A percentile compares a stretch with the other conserved stretches of the same genome.
Conservation (phyloP, 202 grass and related monocot genomes). For the Digitaria exilis region DNA sequence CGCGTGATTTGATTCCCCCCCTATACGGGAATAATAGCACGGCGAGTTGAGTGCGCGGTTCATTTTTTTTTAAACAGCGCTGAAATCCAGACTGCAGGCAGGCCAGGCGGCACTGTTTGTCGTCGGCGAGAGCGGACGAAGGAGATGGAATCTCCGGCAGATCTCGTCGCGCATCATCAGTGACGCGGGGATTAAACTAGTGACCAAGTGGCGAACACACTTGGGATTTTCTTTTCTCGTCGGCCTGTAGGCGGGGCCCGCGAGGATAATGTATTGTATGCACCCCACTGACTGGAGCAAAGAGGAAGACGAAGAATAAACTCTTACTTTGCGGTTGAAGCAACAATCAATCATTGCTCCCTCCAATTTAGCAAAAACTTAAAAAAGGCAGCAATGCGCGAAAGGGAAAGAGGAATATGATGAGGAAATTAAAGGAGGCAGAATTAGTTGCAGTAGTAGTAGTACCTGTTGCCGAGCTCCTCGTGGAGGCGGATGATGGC, state of each 20-base stretch:
- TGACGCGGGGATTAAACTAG: conserved; percentile 35
- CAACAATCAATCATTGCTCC: conserved; percentile 35
- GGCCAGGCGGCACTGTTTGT: neutral
- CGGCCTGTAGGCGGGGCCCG: conserved; percentile 19
- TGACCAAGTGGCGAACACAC: conserved; percentile 39
- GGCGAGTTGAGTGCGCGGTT: too few relatives aligned
- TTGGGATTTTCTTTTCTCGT: conserved; percentile 9
- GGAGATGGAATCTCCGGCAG: conserved; percentile 46
- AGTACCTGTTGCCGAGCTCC: conserved; percentile 80
- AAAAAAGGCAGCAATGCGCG: neutral
- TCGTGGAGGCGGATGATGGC: conserved; percentile 75
- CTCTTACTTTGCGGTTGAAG: conserved; percentile 16
- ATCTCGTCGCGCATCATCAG: conserved; percentile 50
- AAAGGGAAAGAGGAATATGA: conserved; percentile 5
- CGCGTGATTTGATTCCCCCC: conserved; percentile 45
- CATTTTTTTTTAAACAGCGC: conserved; percentile 30
- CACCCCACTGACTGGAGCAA: neutral
- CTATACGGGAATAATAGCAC: conserved; percentile 10
- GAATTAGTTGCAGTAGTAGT: neutral
- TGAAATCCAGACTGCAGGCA: conserved; percentile 26
- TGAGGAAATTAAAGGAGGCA: too few relatives aligned
- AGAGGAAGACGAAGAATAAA: neutral
- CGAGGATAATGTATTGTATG: conserved; percentile 31
- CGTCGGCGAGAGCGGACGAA: conserved; percentile 2
- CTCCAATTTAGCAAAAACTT: neutral